Percentiles rank a stretch among this genome's conserved stretches.
Conservation (phyloP, 768 basidiomycete genomes). For the Leccinum truebloodii region DNA sequence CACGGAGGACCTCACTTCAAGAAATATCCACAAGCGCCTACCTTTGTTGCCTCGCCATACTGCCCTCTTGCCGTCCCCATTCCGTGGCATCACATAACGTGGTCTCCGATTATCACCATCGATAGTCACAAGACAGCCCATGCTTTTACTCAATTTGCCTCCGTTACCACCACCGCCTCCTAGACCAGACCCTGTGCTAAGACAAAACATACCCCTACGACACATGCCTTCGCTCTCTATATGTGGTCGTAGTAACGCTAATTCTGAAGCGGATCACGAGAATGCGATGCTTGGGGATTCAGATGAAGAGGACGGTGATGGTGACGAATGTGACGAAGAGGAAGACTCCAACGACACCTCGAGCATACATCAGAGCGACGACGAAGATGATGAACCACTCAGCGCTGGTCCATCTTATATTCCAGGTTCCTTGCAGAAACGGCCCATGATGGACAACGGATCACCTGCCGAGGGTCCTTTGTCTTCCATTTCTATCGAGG, state of each 20-base stretch:
- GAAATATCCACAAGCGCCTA: slow-evolving; percentile 4
- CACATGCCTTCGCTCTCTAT: slow-evolving; percentile 57
- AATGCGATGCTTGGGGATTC: slow-evolving; percentile 26
- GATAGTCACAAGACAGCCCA: slow-evolving; percentile 42
- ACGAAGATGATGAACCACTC: slow-evolving; percentile 33
- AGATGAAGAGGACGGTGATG: slow-evolving; percentile 31
- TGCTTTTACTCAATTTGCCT: slow-evolving; percentile 54
- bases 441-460: slow-evolving; percentile 2
- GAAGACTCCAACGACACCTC: slow-evolving; percentile 39
- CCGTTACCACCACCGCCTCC: slow-evolving; percentile 40
- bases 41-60: slow-evolving; percentile 11
- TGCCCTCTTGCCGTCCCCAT: slow-evolving; percentile 22
- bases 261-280: slow-evolving; percentile 25
- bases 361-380: slow-evolving; percentile 38
- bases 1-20: neutral
- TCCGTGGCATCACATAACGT: slow-evolving; percentile 34
- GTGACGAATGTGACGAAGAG: slow-evolving; percentile 20
- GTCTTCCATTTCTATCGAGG: slow-evolving; percentile 6
- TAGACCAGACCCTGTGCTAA: slow-evolving; percentile 11
- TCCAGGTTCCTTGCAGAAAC: slow-evolving; percentile 14
- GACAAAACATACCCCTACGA: slow-evolving; percentile 37
- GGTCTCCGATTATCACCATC: slow-evolving; percentile 49
- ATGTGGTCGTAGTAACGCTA: slow-evolving; percentile 33
- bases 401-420: slow-evolving; percentile 22
- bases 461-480: slow-evolving; percentile 1